Percentiles rank a stretch among this genome's conserved stretches.
phyloP scores from a whole-genome alignment of 208 protist genomes.

The Crithidia fasciculata region DNA sequence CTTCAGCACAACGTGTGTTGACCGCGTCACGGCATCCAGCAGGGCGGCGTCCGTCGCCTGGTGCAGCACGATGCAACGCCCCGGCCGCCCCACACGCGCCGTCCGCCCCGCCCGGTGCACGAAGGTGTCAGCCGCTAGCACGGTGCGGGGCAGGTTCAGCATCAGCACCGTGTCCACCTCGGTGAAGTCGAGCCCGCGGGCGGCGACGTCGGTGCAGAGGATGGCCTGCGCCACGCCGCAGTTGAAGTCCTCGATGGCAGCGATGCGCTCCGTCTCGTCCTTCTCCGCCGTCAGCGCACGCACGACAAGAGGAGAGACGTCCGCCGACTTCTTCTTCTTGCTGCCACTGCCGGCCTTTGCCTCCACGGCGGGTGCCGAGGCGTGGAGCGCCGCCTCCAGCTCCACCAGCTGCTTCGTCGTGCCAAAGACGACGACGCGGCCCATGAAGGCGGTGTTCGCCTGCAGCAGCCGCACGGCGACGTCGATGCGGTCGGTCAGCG shows the following conservation, averaged over 20 bases:
- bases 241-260: slow-evolving; percentile 88
- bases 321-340: slow-evolving; percentile 18
- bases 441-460: slow-evolving; percentile 23
- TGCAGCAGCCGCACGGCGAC: slow-evolving; percentile 45
- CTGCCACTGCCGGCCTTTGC: slow-evolving; percentile 14
- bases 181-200: slow-evolving; percentile 95
- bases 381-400: slow-evolving; percentile 28
- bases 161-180: slow-evolving; percentile 96
- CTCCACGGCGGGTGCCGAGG: background rate
- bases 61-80: slow-evolving; percentile 91
- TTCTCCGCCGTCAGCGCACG: slow-evolving; percentile 53
- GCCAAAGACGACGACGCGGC: slow-evolving; percentile 83
- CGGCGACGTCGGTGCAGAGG: slow-evolving; percentile 95
- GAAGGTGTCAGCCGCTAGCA: slow-evolving; percentile 92
- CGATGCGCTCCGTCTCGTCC: slow-evolving; percentile 77
- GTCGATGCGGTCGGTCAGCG: slow-evolving; percentile 42
- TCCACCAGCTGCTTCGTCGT: slow-evolving; percentile 44
- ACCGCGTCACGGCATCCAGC: slow-evolving; percentile 67
- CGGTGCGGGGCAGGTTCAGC: slow-evolving; percentile 91
- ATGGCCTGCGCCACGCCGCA: slow-evolving; percentile 73
- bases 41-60: slow-evolving; percentile 46
- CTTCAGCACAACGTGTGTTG: slow-evolving; percentile 72
- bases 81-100: slow-evolving; percentile 87
- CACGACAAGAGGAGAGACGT: slow-evolving; percentile 33
- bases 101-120: slow-evolving; percentile 97